Evolutionary conservation across 73 alveolate species (phyloP).

Genomic region (Paramecium sexaurelia): DNA sequence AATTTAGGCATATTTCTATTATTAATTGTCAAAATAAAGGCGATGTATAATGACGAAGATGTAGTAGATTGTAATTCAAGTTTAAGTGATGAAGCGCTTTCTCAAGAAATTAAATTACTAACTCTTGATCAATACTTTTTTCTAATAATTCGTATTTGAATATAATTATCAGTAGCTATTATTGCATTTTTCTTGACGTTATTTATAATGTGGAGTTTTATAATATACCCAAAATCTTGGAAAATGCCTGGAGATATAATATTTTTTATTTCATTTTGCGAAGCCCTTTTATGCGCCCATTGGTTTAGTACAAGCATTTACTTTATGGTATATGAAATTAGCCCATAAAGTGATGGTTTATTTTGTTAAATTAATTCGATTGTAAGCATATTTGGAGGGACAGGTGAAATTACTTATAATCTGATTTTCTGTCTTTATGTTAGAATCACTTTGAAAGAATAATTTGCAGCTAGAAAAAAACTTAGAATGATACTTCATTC

Average conservation of each 20-base stretch:
- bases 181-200: conserved; percentile 50
- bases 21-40: background rate
- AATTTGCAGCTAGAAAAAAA: background rate
- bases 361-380: conserved; percentile 52
- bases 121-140: background rate
- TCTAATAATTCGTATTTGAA: background rate
- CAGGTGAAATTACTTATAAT: conserved; percentile 51
- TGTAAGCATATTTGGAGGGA: conserved; percentile 11
- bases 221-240: conserved; percentile 56
- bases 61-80: background rate
- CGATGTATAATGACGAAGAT: background rate
- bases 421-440: conserved; percentile 38
- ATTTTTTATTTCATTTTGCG: conserved; percentile 45
- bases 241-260: conserved; percentile 64
- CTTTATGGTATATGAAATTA: background rate
- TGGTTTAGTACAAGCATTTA: conserved; percentile 50
- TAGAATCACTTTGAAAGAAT: background rate
- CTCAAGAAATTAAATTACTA: background rate
- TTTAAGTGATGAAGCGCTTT: background rate
- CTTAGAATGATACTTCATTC: background rate
- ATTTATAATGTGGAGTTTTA: conserved; percentile 25
- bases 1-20: background rate
- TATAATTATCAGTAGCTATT: background rate
- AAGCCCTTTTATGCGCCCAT: conserved; percentile 31
- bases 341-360: conserved; percentile 46